Base-by-base conservation (phyloP, 2,329 filamentous ascomycete species). In the Aaosphaeria pasadenensis region DNA sequence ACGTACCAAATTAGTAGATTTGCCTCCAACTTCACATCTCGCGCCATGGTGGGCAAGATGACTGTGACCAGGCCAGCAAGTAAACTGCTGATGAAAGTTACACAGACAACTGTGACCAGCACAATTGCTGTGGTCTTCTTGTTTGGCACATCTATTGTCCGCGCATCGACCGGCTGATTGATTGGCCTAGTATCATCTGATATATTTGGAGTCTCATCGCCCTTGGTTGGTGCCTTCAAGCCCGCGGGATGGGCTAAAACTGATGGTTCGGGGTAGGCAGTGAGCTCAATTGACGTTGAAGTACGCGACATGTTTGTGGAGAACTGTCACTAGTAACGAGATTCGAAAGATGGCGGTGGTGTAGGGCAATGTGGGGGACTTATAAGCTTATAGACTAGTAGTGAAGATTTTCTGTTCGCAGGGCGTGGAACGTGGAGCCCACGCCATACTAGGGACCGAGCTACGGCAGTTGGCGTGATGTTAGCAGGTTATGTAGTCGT, bases 21-120 rank as follows among this genome's bases (percentile, higher is more conserved):
- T 3, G 56, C 46, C 32, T 54, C 55, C 4, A 67, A 45, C 4
- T 56, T 29, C 28, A 68, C 42, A 5, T 68, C 65, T 6, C 51
- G 54, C 4, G 72, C 73, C 53, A 77, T 75, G 0, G 66, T 70
- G 1, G 74, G 74, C 32, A 76, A 52, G 4, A 61, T 70, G 3
- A 77, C 70, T 3, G 69, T 68, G 11, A 75, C 65, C 30, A 75
- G 46, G 3, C 74, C 73, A 40, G 70, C 56, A 13, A 67, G 42
- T 49, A 68, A 52, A 11, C 48, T 54, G 45, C 55, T 57, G 39
- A 65, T 61, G 50, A 55, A 52, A 4, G 59, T 65, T 5, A 61
- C 57, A 45, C 58, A 65, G 4, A 63, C 60, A 9, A 66, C 55
- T 1, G 56, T 58, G 9, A 60, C 43, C 7, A 66, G 42, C 29